Base-by-base conservation (phyloP, 306 rosid species). In the Cicer pinnatifidum region DNA sequence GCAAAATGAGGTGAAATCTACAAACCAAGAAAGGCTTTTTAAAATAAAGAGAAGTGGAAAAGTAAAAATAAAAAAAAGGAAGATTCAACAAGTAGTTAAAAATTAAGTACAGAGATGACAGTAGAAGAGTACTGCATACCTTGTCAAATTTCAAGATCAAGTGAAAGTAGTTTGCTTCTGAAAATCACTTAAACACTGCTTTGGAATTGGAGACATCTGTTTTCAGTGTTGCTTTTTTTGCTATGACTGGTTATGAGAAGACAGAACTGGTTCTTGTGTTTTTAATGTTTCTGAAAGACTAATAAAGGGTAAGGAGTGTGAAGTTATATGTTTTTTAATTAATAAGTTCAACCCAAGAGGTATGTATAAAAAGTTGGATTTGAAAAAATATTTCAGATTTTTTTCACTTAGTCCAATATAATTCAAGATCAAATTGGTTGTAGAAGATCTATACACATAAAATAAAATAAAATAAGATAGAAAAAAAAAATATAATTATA, bases 151-250 rank as follows among this genome's bases (percentile, higher is more conserved):
- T 69, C 65, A 77, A 79, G 86, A 77, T 20, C 74, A 76, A 75
- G 71, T 80, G 82, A 65, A 68, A 61, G 75, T 71, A 52, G 78
- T 75, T 44, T 74, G 78, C 71, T 76, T 72, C 61, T 51, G 71
- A 71, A 50, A 50, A 56, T 79, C 79, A 78, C 82, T 78, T 74
- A 61, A 43, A 72, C 52, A 84, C 79, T 80, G 82, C 81, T 82
- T 85, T 64, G 80, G 77, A 81, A 67, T 77, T 47, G 80, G 85
- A 82, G 86, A 85, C 88, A 82, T 75, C 74, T 66, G 54, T 65
- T 62, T 67, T 81, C 20, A 62, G 69, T 71, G 78, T 44, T 73
- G 77, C 79, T 80, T 79, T 60, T 45, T 33, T 77, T 71, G 54
- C 40, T 81, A 10, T 80, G 78, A 82, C 77, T 78, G 80, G 78